Percentiles rank a stretch among this genome's conserved stretches.
These are phyloP conservation scores for Effrenium voratum DNA, from an alignment of 73 alveolate genomes.

Conservation along the genomic window DNA sequence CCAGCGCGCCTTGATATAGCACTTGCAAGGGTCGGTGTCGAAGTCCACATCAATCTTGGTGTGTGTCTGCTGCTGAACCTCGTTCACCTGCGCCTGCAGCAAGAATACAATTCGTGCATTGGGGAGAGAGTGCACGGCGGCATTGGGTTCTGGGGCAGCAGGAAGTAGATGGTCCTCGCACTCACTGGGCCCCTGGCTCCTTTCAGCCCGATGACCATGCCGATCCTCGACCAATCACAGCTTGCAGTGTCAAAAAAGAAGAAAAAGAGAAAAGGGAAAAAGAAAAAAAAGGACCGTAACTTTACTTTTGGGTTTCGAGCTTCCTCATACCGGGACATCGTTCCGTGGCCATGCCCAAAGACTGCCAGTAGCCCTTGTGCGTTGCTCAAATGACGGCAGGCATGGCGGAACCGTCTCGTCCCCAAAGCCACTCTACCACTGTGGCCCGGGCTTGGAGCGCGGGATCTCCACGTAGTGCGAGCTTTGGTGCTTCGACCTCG, in stretches of 20 bases:
- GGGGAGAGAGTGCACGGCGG: background rate
- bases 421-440: background rate
- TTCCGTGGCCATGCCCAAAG: background rate
- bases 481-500: slow-evolving; percentile 73
- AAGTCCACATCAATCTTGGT: slow-evolving; percentile 92
- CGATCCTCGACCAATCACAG: slow-evolving; percentile 49
- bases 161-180: no score
- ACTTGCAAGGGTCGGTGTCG: slow-evolving; percentile 93
- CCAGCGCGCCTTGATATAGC: slow-evolving; percentile 74
- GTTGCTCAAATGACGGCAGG: no score
- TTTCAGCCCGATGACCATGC: slow-evolving; percentile 89
- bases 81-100: slow-evolving; percentile 76
- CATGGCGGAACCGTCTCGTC: no score
- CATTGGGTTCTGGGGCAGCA: no score
- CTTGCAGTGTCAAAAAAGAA: background rate
- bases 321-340: background rate
- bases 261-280: no score
- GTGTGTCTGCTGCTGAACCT: slow-evolving; percentile 69
- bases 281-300: background rate
- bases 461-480: slow-evolving; percentile 93
- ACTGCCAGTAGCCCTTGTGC: no score
- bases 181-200: slow-evolving; percentile 21
- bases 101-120: background rate
- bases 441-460: slow-evolving; percentile 54
- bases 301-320: background rate